A percentile compares a stretch with the other conserved stretches of the same genome.
Conservation (phyloP, 805 yeast genomes). For the Nakazawaea holstii region DNA sequence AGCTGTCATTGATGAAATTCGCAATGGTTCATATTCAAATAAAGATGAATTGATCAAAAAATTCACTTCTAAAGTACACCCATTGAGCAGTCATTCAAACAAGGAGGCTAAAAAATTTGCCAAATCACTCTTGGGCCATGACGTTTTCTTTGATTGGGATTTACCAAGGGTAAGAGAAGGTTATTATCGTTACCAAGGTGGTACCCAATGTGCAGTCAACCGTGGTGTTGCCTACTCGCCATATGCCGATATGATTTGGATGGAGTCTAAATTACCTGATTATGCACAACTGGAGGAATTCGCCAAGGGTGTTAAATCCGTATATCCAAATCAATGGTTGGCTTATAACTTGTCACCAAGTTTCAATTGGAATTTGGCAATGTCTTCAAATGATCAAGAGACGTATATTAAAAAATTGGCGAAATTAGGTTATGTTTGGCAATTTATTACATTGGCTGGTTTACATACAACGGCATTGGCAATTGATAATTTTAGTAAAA, state of each 20-base stretch:
- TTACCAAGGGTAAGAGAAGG: conserved; percentile 94
- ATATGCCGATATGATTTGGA: conserved; percentile 93
- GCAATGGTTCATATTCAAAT: conserved; percentile 47
- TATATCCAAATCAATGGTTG: conserved; percentile 88
- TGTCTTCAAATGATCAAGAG: conserved; percentile 81
- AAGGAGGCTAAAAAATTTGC: conserved; percentile 78
- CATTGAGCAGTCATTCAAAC: conserved; percentile 70
- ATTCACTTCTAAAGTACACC: conserved; percentile 66
- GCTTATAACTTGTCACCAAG: conserved; percentile 96
- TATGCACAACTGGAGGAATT: conserved; percentile 91
- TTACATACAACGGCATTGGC: conserved; percentile 94
- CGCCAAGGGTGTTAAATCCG: conserved; percentile 81
- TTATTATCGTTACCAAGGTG: conserved; percentile 92
- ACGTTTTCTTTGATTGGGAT: conserved; percentile 91
- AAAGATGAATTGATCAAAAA: conserved; percentile 56
- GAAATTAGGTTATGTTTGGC: conserved; percentile 93
- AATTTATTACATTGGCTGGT: conserved; percentile 95
- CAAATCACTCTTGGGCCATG: conserved; percentile 69
- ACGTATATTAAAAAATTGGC: conserved; percentile 85
- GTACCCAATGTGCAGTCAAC: conserved; percentile 95
- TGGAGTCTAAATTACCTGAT: conserved; percentile 96
- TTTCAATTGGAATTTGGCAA: conserved; percentile 96
- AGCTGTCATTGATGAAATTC: conserved; percentile 83
- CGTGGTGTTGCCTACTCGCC: conserved; percentile 95
- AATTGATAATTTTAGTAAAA: conserved; percentile 75